Conservation (phyloP, 352 stramenopile species). For the Lagenidium sp. region DNA sequence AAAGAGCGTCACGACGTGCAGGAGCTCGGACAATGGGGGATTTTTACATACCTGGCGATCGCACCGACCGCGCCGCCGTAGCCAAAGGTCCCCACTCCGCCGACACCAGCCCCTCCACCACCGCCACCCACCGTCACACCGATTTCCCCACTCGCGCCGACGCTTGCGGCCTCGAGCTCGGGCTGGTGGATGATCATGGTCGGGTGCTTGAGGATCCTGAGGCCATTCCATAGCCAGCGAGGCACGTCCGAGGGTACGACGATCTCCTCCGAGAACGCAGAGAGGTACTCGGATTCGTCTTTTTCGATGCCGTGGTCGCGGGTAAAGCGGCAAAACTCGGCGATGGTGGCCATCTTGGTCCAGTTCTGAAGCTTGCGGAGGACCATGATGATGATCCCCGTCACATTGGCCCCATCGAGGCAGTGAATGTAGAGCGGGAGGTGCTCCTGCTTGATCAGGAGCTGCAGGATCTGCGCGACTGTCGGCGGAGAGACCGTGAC, state of each 20-base stretch:
- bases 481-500: constrained; percentile 73
- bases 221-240: constrained; percentile 79
- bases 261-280: constrained; percentile 76
- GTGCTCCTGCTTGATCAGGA: constrained; percentile 71
- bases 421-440: constrained; percentile 83
- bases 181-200: constrained; percentile 83
- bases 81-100: too few species aligned
- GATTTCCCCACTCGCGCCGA: too few species aligned
- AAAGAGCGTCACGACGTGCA: neutral
- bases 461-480: constrained; percentile 66
- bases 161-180: constrained; percentile 47
- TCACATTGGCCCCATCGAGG: constrained; percentile 83
- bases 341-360: constrained; percentile 76
- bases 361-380: constrained; percentile 84
- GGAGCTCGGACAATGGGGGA: too few species aligned
- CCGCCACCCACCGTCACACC: too few species aligned
- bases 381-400: constrained; percentile 84
- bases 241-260: constrained; percentile 64
- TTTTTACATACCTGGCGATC: too few species aligned
- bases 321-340: constrained; percentile 84
- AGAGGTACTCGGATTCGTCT: constrained; percentile 80
- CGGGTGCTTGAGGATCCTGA: constrained; percentile 76
- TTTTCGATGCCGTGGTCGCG: constrained; percentile 83
- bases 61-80: too few species aligned
- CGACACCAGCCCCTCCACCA: too few species aligned